These are phyloP conservation scores for Colletotrichum tamarilloi DNA, from an alignment of 2,329 filamentous ascomycete genomes.

Conservation along the genomic window DNA sequence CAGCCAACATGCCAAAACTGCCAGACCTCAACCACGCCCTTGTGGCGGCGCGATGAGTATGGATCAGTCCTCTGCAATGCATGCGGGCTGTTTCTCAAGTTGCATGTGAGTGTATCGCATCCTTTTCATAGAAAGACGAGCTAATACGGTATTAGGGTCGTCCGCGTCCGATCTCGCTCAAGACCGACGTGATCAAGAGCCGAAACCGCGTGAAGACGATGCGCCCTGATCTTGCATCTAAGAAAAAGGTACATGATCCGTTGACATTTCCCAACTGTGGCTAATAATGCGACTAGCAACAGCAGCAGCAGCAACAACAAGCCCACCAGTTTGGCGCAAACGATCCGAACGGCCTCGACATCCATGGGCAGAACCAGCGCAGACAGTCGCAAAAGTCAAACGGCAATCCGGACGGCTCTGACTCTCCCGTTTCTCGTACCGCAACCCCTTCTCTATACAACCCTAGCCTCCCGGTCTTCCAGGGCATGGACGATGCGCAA, in stretches of 20 bases:
- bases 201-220: conserved; percentile 96
- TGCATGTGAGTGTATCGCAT: conserved; percentile 69
- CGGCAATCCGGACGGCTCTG: conserved; percentile 78
- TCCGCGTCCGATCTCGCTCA: conserved; percentile 92
- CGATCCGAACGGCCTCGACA: conserved; percentile 71
- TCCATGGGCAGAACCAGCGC: conserved; percentile 62
- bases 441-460: conserved; percentile 81
- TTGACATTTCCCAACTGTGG: not conserved
- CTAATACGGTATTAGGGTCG: conserved; percentile 52
- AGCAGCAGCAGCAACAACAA: conserved; percentile 49
- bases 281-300: conserved; percentile 29
- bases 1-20: conserved; percentile 99
- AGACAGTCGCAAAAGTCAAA: conserved; percentile 80
- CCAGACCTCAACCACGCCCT: conserved; percentile 90
- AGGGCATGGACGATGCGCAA: conserved; percentile 77
- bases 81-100: conserved; percentile 96
- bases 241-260: conserved; percentile 76
- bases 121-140: not conserved
- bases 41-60: conserved; percentile 97
- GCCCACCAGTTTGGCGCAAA: conserved; percentile 47
- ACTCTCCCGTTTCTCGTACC: conserved; percentile 83
- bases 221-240: conserved; percentile 80
- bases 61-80: conserved; percentile 98
- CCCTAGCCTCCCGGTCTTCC: conserved; percentile 82
- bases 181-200: conserved; percentile 99